A percentile compares a stretch with the other conserved stretches of the same genome.
Conservation (phyloP, 352 stramenopile species). For the Globisporangium recalcitrans region DNA sequence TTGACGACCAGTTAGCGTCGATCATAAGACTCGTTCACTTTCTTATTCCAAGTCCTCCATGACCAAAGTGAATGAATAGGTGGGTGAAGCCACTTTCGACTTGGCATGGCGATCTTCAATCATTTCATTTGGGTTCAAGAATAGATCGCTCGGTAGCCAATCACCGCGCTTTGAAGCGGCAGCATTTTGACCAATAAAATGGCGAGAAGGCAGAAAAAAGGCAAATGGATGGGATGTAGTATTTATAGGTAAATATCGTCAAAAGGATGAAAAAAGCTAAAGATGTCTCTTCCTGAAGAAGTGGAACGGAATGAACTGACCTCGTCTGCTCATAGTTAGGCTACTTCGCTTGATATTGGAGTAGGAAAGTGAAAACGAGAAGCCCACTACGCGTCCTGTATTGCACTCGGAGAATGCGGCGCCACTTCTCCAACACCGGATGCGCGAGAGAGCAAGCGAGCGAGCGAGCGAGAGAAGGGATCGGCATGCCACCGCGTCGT, state of each 20-base stretch:
- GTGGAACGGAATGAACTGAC: slow-evolving; percentile 38
- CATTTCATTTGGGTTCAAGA: neutral
- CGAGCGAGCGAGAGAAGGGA: neutral
- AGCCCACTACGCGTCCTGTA: slow-evolving; percentile 43
- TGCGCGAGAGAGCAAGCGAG: slow-evolving; percentile 25
- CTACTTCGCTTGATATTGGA: slow-evolving; percentile 38
- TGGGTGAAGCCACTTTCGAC: too few relatives aligned
- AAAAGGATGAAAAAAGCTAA: slow-evolving; percentile 54
- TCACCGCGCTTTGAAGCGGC: neutral
- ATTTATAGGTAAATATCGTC: slow-evolving; percentile 50
- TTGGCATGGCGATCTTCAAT: neutral
- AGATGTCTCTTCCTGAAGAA: slow-evolving; percentile 54
- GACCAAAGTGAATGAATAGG: slow-evolving; percentile 7
- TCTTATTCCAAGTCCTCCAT: neutral
- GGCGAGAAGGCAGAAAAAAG: slow-evolving; percentile 16
- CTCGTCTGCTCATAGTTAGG: slow-evolving; percentile 63
- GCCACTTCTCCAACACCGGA: slow-evolving; percentile 26
- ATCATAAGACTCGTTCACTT: neutral
- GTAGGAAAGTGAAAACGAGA: slow-evolving; percentile 20
- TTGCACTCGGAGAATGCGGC: slow-evolving; percentile 45
- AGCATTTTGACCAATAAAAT: slow-evolving; percentile 12
- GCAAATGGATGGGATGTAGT: slow-evolving; percentile 17
- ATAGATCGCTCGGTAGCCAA: slow-evolving; percentile 13
- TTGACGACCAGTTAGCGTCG: neutral
- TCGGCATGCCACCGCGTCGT: slow-evolving; percentile 27